Evolutionary conservation across 2,329 filamentous ascomycete genomes (phyloP), one percentile per base, ranked within the genome.

Genomic region (Thelonectria blattea): DNA sequence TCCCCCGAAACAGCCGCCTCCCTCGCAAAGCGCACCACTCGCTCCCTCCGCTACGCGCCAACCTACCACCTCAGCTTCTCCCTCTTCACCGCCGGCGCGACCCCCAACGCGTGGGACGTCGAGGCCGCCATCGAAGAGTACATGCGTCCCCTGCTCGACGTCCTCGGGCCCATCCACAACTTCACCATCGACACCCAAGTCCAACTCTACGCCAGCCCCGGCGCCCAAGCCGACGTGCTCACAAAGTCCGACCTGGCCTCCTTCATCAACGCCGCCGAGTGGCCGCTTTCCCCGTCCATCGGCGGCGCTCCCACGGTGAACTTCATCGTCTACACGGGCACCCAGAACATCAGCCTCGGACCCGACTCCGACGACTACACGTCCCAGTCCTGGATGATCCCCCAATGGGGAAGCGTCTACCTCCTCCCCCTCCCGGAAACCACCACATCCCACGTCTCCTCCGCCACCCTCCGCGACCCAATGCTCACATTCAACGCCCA

Each of bases 61-160:
- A 96, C 92, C 0, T 99, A 98, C 74, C 95, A 99, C 73, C 81
- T 99, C 27, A 97, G 93, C 0, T 97, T 99, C 72, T 99, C 95
- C 0, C 83, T 99, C 3, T 98, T 99, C 74, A 95, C 92, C 0
- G 90, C 91, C 12, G 88, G 88, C 1, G 85, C 90, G 1, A 75
- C 81, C 0, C 95, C 95, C 2, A 96, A 91, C 32, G 90, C 89
- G 10, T 99, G 95, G 95, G 92, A 96, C 53, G 92, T 98, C 52
- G 91, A 97, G 65, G 78, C 84, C 37, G 93, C 94, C 0, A 83
- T 98, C 10, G 83, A 89, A 22, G 85, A 91, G 66, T 94, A 96
- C 75, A 88, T 99, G 75, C 81, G 86, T 54, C 94, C 95, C 0
- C 83, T 98, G 48, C 82, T 99, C 0, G 83, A 91, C 45, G 88